Evolutionary conservation across 805 yeast genomes (phyloP), one percentile per base, ranked within the genome.

Genomic region (Hyphopichia homilentoma): DNA sequence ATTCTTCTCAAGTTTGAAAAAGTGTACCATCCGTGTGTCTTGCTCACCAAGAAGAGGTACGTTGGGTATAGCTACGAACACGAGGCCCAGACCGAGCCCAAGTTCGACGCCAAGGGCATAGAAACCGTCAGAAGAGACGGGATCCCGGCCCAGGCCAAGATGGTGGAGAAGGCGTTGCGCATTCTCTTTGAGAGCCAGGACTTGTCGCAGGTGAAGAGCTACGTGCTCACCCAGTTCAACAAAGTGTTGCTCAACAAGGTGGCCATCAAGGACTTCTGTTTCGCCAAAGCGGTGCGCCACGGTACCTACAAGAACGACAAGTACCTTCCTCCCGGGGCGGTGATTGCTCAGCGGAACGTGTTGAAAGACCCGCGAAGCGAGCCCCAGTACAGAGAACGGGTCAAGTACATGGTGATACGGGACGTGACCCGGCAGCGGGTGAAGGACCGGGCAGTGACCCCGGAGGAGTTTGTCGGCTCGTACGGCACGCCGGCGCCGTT

Each of bases 41-140:
- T 93, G 24, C 60, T 88, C 21, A 83, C 54, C 22, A 93, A 93
- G 54, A 93, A 93, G 52, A 56, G 98, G 27, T 93, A 93, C 50
- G 96, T 88, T 13, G 98, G 98, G 0, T 79, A 81, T 51, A 70
- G 83, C 25, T 90, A 73, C 56, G 95, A 84, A 43, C 46, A 53
- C 12, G 72, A 68, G 18, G 59, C 57, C 11, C 88, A 83, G 43
- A 41, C 33, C 3, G 59, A 39, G 5, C 86, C 96, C 0, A 69
- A 58, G 21, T 88, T 93, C 54, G 97, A 93, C 62, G 97, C 98
- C 0, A 93, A 93, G 45, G 98, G 98, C 2, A 88, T 87, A 8
- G 98, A 93, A 51, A 93, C 97, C 0, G 85, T 93, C 0, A 61
- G 98, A 41, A 64, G 98, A 41, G 98, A 93, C 57, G 97, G 97